Evolutionary conservation across 2,329 filamentous ascomycete genomes (phyloP), one percentile per base, ranked within the genome.

Genomic region (Paramyrothecium roridum): DNA sequence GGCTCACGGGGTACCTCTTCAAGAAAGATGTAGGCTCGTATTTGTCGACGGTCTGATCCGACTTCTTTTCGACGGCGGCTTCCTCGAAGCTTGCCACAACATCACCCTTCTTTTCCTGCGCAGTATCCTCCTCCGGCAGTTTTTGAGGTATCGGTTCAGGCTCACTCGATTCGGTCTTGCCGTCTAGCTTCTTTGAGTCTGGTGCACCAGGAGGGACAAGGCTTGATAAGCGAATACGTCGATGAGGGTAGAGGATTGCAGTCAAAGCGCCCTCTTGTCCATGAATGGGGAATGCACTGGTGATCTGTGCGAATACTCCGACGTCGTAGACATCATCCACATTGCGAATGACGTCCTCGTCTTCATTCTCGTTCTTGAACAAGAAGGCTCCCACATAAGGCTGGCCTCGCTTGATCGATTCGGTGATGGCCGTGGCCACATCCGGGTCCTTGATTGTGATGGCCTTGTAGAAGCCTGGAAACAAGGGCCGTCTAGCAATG

Each of bases 71-170:
- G 3, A 89, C 82, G 6, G 82, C 80, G 20, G 81, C 81, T 77
- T 99, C 95, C 72, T 99, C 95, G 60, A 99, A 98, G 75, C 93
- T 97, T 2, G 95, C 93, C 45, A 98, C 93, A 8, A 98, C 91
- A 70, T 98, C 95, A 3, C 93, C 95, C 72, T 91, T 90, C 73
- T 89, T 91, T 60, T 93, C 88, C 34, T 76, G 71, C 33, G 75
- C 63, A 7, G 73, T 58, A 37, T 84, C 81, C 54, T 85, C 83
- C 53, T 84, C 80, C 1, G 72, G 63, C 6, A 74, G 56, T 65
- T 86, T 85, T 30, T 75, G 64, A 3, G 84, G 81, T 60, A 87
- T 84, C 10, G 82, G 81, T 53, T 89, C 85, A 2, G 84, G 83
- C 3, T 76, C 67, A 12, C 78, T 70, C 16, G 77, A 63, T 13